Conservation (phyloP, 2,329 filamentous ascomycete species). For the Meredithiella fracta region DNA sequence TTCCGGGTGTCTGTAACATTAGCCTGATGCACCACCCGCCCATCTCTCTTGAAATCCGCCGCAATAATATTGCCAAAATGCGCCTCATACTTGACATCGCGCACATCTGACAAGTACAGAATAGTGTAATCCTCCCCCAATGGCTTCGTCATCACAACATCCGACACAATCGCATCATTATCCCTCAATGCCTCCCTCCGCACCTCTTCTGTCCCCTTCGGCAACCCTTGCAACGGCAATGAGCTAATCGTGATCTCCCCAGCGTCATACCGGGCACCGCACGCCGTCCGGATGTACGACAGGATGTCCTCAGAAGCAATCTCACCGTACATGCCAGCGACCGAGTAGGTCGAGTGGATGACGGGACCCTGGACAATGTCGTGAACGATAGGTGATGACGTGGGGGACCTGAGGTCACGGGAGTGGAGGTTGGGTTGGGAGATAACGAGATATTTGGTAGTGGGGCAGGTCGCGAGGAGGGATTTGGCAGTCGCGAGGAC, state of each 20-base stretch:
- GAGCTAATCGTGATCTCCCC: slow-evolving; percentile 11
- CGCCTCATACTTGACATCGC: slow-evolving; percentile 18
- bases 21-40: slow-evolving; percentile 21
- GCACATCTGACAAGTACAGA: slow-evolving; percentile 49
- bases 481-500: slow-evolving; percentile 28
- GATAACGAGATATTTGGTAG: slow-evolving; percentile 60
- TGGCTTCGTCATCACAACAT: slow-evolving; percentile 27
- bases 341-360: slow-evolving; percentile 27
- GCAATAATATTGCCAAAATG: slow-evolving; percentile 14
- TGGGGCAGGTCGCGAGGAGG: slow-evolving; percentile 53
- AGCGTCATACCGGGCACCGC: slow-evolving; percentile 19
- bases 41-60: slow-evolving; percentile 53
- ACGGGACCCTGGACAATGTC: slow-evolving; percentile 23
- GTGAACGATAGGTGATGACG: slow-evolving; percentile 33
- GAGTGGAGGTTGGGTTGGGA: slow-evolving; percentile 59
- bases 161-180: slow-evolving; percentile 32
- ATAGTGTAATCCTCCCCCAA: slow-evolving; percentile 47
- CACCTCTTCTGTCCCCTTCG: neutral
- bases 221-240: slow-evolving; percentile 10
- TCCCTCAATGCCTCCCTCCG: slow-evolving; percentile 4
- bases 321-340: slow-evolving; percentile 42
- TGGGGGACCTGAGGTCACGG: slow-evolving; percentile 39
- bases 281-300: slow-evolving; percentile 30
- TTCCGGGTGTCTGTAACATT: slow-evolving; percentile 32
- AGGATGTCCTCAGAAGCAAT: slow-evolving; percentile 27